Conservation (phyloP, 768 basidiomycete genomes). For the Holtermannia corniformis region DNA sequence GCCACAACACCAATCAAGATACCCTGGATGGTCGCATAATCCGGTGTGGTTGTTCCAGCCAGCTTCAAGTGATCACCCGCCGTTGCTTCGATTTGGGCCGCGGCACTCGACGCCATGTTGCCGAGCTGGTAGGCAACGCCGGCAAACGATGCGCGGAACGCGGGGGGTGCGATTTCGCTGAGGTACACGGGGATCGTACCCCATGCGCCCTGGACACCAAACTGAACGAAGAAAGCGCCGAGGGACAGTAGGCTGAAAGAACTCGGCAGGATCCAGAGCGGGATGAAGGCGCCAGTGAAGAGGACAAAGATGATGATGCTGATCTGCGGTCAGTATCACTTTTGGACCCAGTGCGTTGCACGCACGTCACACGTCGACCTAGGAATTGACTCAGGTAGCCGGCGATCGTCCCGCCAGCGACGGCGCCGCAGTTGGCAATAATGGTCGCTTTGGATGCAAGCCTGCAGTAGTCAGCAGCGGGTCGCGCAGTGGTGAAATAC, state of each 20-base stretch:
- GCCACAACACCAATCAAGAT: constrained; percentile 78
- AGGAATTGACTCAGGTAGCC: constrained; percentile 65
- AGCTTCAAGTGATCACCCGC: constrained; percentile 57
- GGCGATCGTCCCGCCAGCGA: constrained; percentile 55
- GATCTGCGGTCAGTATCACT: not conserved
- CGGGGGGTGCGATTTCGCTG: constrained; percentile 74
- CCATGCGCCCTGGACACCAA: constrained; percentile 86
- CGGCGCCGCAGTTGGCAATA: constrained; percentile 49
- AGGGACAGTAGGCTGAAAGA: constrained; percentile 62
- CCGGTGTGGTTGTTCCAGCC: constrained; percentile 46
- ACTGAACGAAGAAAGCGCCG: constrained; percentile 70
- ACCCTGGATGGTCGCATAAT: constrained; percentile 67
- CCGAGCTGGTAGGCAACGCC: constrained; percentile 58
- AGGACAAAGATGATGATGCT: constrained; percentile 21
- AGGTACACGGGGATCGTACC: constrained; percentile 79
- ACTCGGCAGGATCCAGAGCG: constrained; percentile 69
- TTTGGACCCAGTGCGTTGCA: constrained; percentile 33
- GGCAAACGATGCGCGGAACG: constrained; percentile 79
- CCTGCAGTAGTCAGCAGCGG: constrained; percentile 52
- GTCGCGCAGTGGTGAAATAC: constrained; percentile 64
- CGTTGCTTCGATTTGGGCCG: constrained; percentile 67
- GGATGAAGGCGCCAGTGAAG: constrained; percentile 38
- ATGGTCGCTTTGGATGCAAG: constrained; percentile 67
- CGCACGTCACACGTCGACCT: constrained; percentile 73
- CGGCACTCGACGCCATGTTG: constrained; percentile 61